phyloP scores from a whole-genome alignment of 2,329 filamentous ascomycete genomes.

The Cadophora sp. region DNA sequence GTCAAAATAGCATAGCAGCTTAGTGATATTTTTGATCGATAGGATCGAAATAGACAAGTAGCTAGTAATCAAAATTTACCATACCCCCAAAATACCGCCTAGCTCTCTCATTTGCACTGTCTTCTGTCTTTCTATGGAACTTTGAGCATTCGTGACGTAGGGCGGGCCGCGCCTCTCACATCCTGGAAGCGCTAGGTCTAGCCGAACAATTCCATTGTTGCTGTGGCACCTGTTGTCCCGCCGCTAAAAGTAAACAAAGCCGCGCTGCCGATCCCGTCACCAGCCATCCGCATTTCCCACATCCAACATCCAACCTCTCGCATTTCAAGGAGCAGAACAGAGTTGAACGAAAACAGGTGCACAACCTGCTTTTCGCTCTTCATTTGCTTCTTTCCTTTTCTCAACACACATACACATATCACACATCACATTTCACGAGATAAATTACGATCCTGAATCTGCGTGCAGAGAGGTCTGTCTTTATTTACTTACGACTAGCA shows the following conservation, averaged over 20 bases:
- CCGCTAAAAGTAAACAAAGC: constrained; percentile 19
- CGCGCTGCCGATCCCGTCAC: constrained; percentile 11
- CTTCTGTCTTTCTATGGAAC: not conserved
- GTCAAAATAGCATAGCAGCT: constrained; percentile 8
- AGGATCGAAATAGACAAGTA: constrained; percentile 13
- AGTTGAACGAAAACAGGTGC: not conserved
- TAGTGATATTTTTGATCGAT: not conserved
- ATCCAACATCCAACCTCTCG: constrained; percentile 25
- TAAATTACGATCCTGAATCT: not conserved
- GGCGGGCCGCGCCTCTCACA: not conserved
- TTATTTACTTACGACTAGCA: constrained; percentile 11
- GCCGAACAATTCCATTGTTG: constrained; percentile 11
- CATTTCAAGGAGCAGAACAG: constrained; percentile 18
- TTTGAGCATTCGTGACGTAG: constrained; percentile 2
- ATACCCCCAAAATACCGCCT: not conserved
- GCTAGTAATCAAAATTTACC: constrained; percentile 22
- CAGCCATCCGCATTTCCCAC: constrained; percentile 23
- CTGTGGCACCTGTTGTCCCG: constrained; percentile 12
- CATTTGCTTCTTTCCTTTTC: not conserved
- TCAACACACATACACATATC: not conserved
- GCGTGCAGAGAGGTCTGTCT: not conserved
- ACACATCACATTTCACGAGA: not conserved
- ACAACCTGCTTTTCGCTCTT: constrained; percentile 20
- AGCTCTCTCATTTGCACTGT: not conserved
- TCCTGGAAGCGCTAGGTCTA: not conserved